phyloP scores from a whole-genome alignment of 306 rosid genomes.

The Dalbergia cultrata region DNA sequence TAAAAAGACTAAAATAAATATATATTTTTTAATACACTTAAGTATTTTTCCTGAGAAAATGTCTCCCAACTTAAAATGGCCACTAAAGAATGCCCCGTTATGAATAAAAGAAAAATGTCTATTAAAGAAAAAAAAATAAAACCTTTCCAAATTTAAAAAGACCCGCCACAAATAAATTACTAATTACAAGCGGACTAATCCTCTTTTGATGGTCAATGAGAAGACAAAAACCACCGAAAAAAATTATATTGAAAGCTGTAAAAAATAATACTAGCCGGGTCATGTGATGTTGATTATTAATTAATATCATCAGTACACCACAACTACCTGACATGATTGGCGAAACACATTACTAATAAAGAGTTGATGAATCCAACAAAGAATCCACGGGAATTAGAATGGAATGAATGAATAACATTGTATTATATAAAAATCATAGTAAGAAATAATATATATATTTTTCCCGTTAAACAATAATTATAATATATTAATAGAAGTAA shows the following conservation, averaged over 20 bases:
- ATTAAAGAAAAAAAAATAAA: neutral
- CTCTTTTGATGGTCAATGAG: neutral
- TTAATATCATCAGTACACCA: neutral
- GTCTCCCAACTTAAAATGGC: conserved; percentile 2
- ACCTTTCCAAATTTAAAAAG: neutral
- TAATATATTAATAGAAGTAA: neutral
- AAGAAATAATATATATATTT: neutral
- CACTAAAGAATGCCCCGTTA: neutral
- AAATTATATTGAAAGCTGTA: neutral
- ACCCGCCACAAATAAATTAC: neutral
- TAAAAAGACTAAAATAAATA: too few relatives aligned
- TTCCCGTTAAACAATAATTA: neutral
- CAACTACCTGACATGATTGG: neutral
- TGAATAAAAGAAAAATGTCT: neutral
- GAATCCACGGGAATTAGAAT: neutral
- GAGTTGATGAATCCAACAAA: neutral
- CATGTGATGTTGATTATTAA: neutral
- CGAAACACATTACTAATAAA: neutral
- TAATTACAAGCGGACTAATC: neutral
- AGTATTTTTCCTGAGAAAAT: neutral
- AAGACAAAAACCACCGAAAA: neutral
- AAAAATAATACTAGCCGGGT: neutral
- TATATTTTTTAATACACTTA: too few relatives aligned
- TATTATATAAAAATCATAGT: too few relatives aligned
- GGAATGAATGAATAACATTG: neutral